Conservation (phyloP, 2,329 filamentous ascomycete genomes). For the Phoma sp. region DNA sequence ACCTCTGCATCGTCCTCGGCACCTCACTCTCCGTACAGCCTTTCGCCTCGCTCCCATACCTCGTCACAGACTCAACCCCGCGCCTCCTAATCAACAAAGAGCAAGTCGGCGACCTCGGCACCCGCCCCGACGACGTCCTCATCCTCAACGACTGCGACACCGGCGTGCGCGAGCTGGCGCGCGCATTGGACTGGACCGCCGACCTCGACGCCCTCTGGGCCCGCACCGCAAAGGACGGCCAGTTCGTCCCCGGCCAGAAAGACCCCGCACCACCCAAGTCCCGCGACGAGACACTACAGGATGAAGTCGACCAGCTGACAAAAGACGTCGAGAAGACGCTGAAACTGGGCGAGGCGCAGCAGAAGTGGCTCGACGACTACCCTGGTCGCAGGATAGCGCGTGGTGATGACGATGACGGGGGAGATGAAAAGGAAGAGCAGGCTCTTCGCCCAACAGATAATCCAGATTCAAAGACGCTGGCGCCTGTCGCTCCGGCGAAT, state of each 20-base stretch:
- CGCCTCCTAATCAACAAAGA: constrained; percentile 89
- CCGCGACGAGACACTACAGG: constrained; percentile 63
- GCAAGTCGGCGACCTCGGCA: constrained; percentile 78
- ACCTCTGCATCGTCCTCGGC: constrained; percentile 84
- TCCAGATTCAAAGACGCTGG: not conserved
- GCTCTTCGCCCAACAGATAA: not conserved
- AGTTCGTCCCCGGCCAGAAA: constrained; percentile 42
- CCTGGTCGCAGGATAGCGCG: constrained; percentile 36
- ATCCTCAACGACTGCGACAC: constrained; percentile 82
- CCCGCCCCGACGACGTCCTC: constrained; percentile 81
- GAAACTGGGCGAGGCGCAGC: constrained; percentile 34
- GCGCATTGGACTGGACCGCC: constrained; percentile 81
- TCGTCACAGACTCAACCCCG: constrained; percentile 68
- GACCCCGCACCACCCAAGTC: constrained; percentile 53
- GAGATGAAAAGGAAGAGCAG: constrained; percentile 11
- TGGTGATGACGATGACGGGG: too few species aligned
- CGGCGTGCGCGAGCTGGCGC: constrained; percentile 78
- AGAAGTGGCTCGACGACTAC: constrained; percentile 45
- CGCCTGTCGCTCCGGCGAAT: not conserved
- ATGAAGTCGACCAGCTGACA: constrained; percentile 65
- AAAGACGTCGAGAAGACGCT: constrained; percentile 64
- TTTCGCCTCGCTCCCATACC: constrained; percentile 79
- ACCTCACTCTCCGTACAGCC: constrained; percentile 88
- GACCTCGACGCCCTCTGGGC: constrained; percentile 83
- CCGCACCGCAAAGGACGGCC: constrained; percentile 57